Evolutionary conservation across 2,329 filamentous ascomycete genomes (phyloP).

Genomic region (Fonsecaea multimorphosa): DNA sequence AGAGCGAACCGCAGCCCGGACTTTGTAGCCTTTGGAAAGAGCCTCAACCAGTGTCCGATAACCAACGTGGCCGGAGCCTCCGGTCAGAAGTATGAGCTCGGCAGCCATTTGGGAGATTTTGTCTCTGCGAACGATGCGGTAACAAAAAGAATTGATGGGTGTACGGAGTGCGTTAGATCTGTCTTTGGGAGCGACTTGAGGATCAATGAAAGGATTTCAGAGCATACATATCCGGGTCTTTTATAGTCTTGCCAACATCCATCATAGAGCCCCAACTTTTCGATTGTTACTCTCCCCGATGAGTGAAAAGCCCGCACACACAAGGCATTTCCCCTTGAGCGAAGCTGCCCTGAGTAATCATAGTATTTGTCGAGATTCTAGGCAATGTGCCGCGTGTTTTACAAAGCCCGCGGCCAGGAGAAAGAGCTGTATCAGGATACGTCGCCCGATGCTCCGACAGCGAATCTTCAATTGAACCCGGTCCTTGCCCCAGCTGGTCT

Average conservation of each 20-base stretch:
- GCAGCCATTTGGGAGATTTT: constrained; percentile 21
- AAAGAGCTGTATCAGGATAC: not conserved
- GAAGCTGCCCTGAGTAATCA: constrained; percentile 6
- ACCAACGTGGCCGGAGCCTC: constrained; percentile 40
- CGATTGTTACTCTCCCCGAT: not conserved
- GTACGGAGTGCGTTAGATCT: not conserved
- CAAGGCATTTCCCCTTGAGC: not conserved
- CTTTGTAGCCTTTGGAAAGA: constrained; percentile 39
- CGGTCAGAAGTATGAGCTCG: constrained; percentile 37
- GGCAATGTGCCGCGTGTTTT: not conserved
- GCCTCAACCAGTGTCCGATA: constrained; percentile 38
- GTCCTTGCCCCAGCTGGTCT: not conserved
- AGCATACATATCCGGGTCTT: not conserved
- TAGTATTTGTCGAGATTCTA: constrained; percentile 8
- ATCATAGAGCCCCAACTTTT: not conserved
- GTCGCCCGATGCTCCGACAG: not conserved
- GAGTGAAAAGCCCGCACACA: too few species aligned
- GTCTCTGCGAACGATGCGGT: not conserved
- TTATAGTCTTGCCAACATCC: not conserved
- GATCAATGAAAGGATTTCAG: not conserved
- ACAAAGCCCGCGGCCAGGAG: not conserved
- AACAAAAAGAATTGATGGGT: not conserved
- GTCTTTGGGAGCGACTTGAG: not conserved
- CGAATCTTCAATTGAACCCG: too few species aligned
- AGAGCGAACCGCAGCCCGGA: constrained; percentile 40